Conservation (phyloP, 1,284 basidiomycete genomes). For the Ceratobasidium sp. region DNA sequence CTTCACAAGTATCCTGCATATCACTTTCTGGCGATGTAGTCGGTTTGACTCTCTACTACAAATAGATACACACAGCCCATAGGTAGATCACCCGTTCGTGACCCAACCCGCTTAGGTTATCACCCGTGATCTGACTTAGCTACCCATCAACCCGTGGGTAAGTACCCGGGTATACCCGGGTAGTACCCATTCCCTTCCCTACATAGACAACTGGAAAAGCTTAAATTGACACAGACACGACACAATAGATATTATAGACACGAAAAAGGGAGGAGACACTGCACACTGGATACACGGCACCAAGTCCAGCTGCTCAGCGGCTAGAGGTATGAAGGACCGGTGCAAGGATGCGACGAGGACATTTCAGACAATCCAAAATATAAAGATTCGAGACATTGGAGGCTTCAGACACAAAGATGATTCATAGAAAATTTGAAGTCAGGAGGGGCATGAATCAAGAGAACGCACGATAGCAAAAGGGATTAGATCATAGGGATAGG, state of each 20-base stretch:
- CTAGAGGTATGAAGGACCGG: conserved; percentile 19
- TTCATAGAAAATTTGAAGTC: neutral
- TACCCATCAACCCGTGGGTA: conserved; percentile 4
- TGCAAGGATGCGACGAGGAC: conserved; percentile 9
- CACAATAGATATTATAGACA: conserved; percentile 43
- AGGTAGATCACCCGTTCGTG: neutral
- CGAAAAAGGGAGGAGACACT: neutral
- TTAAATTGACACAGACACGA: conserved; percentile 54
- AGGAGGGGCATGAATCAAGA: neutral
- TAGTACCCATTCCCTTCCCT: conserved; percentile 24
- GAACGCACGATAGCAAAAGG: conserved; percentile 25
- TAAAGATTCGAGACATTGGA: neutral
- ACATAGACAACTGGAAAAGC: neutral
- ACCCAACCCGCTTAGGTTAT: neutral
- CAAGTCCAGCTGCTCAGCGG: conserved; percentile 21
- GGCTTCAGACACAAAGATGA: neutral
- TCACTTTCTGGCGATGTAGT: neutral
- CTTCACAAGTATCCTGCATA: neutral
- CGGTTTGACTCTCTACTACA: neutral
- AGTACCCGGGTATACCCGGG: conserved; percentile 9
- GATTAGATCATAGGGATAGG: neutral
- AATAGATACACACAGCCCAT: neutral
- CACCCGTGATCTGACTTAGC: conserved; percentile 12
- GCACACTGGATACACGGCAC: conserved; percentile 31
- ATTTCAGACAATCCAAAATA: conserved; percentile 2